These are phyloP conservation scores for Vigna trinervia DNA, from an alignment of 306 rosid genomes.

Conservation along the genomic window DNA sequence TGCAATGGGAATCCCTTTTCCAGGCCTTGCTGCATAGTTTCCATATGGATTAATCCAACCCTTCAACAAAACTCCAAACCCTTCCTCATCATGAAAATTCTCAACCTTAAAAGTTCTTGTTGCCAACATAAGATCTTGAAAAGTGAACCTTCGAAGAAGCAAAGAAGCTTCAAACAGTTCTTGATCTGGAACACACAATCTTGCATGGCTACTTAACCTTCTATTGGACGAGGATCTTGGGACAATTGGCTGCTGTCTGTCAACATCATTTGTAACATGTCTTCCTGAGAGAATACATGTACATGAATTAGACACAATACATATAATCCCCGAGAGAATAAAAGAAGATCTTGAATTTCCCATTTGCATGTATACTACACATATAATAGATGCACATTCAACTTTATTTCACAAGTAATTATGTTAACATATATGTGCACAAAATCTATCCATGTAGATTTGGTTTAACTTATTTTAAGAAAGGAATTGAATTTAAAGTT, in stretches of 20 bases:
- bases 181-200: background rate
- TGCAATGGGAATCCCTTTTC: slow-evolving; percentile 59
- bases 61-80: slow-evolving; percentile 68
- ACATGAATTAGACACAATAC: background rate
- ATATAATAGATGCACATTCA: background rate
- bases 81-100: slow-evolving; percentile 62
- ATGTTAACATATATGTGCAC: background rate
- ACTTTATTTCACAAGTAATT: background rate
- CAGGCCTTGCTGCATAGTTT: slow-evolving; percentile 46
- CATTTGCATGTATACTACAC: background rate
- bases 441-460: background rate
- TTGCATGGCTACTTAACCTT: background rate
- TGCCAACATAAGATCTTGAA: slow-evolving; percentile 55
- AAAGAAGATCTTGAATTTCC: background rate
- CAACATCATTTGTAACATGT: slow-evolving; percentile 25
- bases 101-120: slow-evolving; percentile 56
- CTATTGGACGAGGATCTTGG: slow-evolving; percentile 47
- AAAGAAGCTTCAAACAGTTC: background rate
- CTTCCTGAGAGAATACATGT: slow-evolving; percentile 31
- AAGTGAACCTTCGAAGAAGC: slow-evolving; percentile 46
- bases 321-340: too few species aligned
- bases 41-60: slow-evolving; percentile 58
- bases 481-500: background rate
- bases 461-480: background rate
- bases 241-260: slow-evolving; percentile 34